A percentile compares a stretch with the other conserved stretches of the same genome.
These are phyloP conservation scores for Odonthalia washingtoniensis DNA, from an alignment of 31 red algal species.

Conservation along the genomic window DNA sequence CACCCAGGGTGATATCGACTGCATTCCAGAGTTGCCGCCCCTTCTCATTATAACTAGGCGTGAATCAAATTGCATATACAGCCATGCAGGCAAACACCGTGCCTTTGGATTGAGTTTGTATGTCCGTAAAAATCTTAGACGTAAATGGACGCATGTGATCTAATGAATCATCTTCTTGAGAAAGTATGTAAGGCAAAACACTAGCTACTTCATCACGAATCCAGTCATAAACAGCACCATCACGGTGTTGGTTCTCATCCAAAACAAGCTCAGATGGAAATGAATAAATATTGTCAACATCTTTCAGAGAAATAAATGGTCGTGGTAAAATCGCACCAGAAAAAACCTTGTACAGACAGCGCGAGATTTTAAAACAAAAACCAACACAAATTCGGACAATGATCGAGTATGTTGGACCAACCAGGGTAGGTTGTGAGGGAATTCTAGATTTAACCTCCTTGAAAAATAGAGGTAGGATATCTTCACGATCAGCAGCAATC, in stretches of 20 bases:
- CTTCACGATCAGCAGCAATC: conserved; percentile 30
- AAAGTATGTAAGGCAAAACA: conserved; percentile 66
- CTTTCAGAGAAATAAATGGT: conserved; percentile 34
- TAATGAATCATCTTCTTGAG: conserved; percentile 38
- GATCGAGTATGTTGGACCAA: conserved; percentile 30
- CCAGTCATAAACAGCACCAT: conserved; percentile 65
- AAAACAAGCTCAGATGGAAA: conserved; percentile 54
- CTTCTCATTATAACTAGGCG: conserved; percentile 36
- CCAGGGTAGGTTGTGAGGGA: background rate
- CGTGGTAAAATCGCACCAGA: conserved; percentile 47
- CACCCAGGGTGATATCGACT: conserved; percentile 52
- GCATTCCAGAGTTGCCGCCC: conserved; percentile 59
- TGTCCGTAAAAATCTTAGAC: background rate
- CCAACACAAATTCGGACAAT: conserved; percentile 41
- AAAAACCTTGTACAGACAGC: conserved; percentile 47
- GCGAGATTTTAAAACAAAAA: conserved; percentile 39
- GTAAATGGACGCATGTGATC: background rate
- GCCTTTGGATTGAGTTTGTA: background rate
- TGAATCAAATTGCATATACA: conserved; percentile 75
- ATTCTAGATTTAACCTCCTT: conserved; percentile 37
- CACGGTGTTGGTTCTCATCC: conserved; percentile 59
- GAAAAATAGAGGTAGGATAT: conserved; percentile 48
- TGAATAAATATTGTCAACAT: conserved; percentile 18
- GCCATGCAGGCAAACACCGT: conserved; percentile 24
- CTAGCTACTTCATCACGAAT: conserved; percentile 51